Conservation (phyloP, 2,329 filamentous ascomycete species). For the Pseudogymnoascus sp. region DNA sequence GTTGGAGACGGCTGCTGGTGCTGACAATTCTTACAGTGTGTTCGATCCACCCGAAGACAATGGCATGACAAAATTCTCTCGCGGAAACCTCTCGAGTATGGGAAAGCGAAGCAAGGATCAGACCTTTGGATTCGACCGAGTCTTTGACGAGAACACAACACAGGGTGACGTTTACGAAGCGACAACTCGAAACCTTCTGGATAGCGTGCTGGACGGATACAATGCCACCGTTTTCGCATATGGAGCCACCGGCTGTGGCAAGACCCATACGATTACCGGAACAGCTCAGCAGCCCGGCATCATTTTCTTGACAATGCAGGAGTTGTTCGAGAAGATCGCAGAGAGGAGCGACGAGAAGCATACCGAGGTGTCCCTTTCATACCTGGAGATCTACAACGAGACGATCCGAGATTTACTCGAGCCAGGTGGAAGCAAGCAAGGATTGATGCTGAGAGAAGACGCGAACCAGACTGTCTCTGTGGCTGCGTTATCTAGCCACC, state of each 20-base stretch:
- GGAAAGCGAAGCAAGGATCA: constrained; percentile 96
- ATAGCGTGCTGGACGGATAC: constrained; percentile 93
- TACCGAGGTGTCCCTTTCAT: constrained; percentile 85
- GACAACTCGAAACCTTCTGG: constrained; percentile 80
- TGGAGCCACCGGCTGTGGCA: constrained; percentile 93
- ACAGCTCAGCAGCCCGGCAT: constrained; percentile 90
- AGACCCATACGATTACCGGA: constrained; percentile 95
- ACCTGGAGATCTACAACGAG: constrained; percentile 98
- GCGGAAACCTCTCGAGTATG: constrained; percentile 64
- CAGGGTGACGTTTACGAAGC: constrained; percentile 93
- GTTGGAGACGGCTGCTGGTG: neutral
- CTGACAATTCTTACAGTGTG: constrained; percentile 48
- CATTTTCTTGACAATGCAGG: constrained; percentile 98
- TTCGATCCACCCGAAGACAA: constrained; percentile 97
- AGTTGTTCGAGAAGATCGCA: constrained; percentile 91
- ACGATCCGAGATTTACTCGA: constrained; percentile 91
- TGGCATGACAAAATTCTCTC: constrained; percentile 78
- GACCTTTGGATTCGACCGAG: constrained; percentile 90
- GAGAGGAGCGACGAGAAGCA: constrained; percentile 78
- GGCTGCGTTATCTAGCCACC: constrained; percentile 80
- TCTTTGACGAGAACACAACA: constrained; percentile 91
- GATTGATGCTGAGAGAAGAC: constrained; percentile 89
- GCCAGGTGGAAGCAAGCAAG: constrained; percentile 62
- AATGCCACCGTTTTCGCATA: constrained; percentile 99
- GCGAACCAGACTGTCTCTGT: constrained; percentile 89